Evolutionary conservation across 2,329 filamentous ascomycete species (phyloP).

Genomic region (Lachnellula occidentalis): DNA sequence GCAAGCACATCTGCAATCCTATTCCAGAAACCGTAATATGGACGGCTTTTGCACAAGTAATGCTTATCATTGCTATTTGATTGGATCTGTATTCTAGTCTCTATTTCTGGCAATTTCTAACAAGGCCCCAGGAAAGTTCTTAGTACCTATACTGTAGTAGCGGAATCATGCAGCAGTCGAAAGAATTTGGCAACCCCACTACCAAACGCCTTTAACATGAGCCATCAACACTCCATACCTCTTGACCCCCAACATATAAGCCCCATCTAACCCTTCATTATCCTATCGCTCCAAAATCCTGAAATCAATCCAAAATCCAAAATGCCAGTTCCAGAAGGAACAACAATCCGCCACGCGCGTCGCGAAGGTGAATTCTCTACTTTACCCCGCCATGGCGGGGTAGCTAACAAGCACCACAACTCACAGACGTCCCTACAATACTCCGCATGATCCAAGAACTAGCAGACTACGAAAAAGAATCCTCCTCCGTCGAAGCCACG

Average conservation of each 20-base stretch:
- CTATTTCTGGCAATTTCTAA: too few species aligned
- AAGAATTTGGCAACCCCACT: too few species aligned
- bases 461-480: conserved; percentile 79
- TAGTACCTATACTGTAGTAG: too few species aligned
- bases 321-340: conserved; percentile 22
- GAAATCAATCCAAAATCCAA: not conserved
- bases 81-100: too few species aligned
- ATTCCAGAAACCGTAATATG: too few species aligned
- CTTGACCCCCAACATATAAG: not conserved
- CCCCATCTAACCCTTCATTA: not conserved
- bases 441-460: conserved; percentile 77
- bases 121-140: too few species aligned
- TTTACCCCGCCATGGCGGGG: conserved; percentile 1
- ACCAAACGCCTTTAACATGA: too few species aligned
- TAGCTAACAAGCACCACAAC: not conserved
- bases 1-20: too few species aligned
- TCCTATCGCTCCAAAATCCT: not conserved
- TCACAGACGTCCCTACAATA: conserved; percentile 73
- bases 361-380: conserved; percentile 45
- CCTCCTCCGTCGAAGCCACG: conserved; percentile 71
- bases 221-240: not conserved
- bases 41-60: too few species aligned
- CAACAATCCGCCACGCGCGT: conserved; percentile 50
- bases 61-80: too few species aligned
- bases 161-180: too few species aligned